Evolutionary conservation across 495 filamentous ascomycete genomes (phyloP).

Genomic region (Hypoxylon fuscum): DNA sequence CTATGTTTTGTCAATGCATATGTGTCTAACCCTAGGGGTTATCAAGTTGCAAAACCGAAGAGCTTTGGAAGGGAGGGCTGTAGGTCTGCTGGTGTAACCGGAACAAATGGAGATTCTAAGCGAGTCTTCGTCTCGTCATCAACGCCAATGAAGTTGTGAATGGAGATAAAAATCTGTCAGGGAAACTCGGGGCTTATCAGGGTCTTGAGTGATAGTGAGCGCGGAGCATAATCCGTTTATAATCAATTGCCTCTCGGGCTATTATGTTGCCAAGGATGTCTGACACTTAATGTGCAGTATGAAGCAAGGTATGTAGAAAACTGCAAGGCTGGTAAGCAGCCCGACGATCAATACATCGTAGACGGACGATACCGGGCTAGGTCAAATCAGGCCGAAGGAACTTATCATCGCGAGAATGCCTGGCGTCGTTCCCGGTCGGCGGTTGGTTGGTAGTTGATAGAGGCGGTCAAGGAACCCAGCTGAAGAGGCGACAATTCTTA

Average conservation of each 20-base stretch:
- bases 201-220: slow-evolving; percentile 11
- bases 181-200: slow-evolving; percentile 24
- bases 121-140: neutral
- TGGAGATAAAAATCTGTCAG: neutral
- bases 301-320: neutral
- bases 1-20: neutral
- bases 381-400: slow-evolving; percentile 21
- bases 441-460: slow-evolving; percentile 10
- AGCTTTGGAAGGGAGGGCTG: too few relatives aligned
- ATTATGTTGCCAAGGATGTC: slow-evolving; percentile 23
- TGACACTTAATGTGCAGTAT: neutral
- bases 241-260: slow-evolving; percentile 1
- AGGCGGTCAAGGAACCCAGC: slow-evolving; percentile 29
- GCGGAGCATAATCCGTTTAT: slow-evolving; percentile 14
- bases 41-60: too few relatives aligned
- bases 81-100: too few relatives aligned
- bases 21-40: too few relatives aligned
- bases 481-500: neutral
- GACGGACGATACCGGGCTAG: slow-evolving; percentile 4
- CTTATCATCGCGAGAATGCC: slow-evolving; percentile 11
- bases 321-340: slow-evolving; percentile 4
- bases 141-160: neutral
- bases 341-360: neutral
- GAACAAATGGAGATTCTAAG: neutral
- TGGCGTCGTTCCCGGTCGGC: slow-evolving; percentile 16